Base-by-base conservation (phyloP, 139 green algal species). In the Raphidocelis subcapitata region DNA sequence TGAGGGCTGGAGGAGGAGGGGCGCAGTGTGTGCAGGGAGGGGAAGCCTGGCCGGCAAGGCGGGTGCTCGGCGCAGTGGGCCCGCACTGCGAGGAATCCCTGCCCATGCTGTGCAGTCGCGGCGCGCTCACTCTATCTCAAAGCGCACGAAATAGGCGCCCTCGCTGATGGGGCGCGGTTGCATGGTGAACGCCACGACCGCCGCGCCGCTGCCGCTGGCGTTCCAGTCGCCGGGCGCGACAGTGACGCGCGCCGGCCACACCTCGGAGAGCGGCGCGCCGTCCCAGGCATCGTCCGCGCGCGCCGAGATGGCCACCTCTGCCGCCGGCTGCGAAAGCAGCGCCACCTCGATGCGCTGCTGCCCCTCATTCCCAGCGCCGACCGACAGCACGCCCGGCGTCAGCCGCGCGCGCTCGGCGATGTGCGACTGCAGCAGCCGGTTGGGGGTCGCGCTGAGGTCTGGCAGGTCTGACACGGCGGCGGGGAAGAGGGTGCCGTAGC, bases 361-460 rank as follows among this genome's bases (percentile, higher is more conserved):
- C 32, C 12, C 61, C 12, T 10, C 62, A 35, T 60, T 47, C 23
- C 4, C 1, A 2, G 37, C 10, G 8, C 21, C 33, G 5, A 73
- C 37, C 21, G n/a, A 12, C 33, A 74, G 36, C 35, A 44, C 8
- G 12, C 68, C 68, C 18, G 68, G 68, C 10, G 4, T 15, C 2
- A 74, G 23, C 0, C 18, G 23, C n/a, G 68, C 68, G 55, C 66
- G 68, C 36, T 44, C 14, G 1, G 16, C 23, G 52, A 60, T 60
- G 52, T 15, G 52, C 31, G 31, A n/a, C 63, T 56, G 26, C 41
- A 56, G 77, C 63, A 88, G 59, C 36, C 83, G 71, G 73, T 88
- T 88, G 28, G 83, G 81, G 10, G 83, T 88, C 36, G 75, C 70
- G 74, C 72, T 83, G 59, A 88, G 73, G 68, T 88, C 83, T 3